Base-by-base conservation (phyloP, 805 yeast species). In the Kluyveromyces dobzhanskii region DNA sequence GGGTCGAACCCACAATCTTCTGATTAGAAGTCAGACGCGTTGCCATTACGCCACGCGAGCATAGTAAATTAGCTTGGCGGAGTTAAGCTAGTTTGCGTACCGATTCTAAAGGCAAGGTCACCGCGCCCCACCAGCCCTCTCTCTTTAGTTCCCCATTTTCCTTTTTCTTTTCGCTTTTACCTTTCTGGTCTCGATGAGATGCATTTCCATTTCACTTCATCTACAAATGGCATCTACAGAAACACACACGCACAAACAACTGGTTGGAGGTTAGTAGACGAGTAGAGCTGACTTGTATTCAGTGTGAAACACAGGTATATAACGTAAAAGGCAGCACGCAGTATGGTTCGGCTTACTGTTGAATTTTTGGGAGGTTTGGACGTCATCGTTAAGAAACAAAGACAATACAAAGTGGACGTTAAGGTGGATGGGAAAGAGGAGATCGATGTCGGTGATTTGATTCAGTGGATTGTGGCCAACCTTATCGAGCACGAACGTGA, bases 311-410 rank as follows among this genome's bases (percentile, higher is more conserved):
- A 6, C 6, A 9, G 24, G 9, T 9, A 21, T 21, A 21, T 21
- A 6, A 21, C 8, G 9, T 21, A 21, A 21, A 21, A 6, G 6
- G n/a, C 7, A 7, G n/a, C 16, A 13, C 30, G 11, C n/a, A n/a
- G 14, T 28, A 53, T 59, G 54, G 69, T 65, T 10, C 51, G 54
- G 1, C 65, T 69, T 3, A 64, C 58, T 24, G 68, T 64, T 3
- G 75, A 70, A 46, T 70, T 70, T 44, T 44, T 70, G 12, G 97
- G 97, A 5, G 97, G 97, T 0, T 66, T 88, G 18, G 97, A 90
- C 54, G 80, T 76, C 31, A 75, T 85, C 1, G 85, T 90, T 43
- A 71, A 69, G 28, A 74, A 76, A 27, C 66, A 73, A 31, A 69
- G 81, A 44, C 66, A 71, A 37, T 71, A 77, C 40, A 70, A 72